Base-by-base conservation (phyloP, 1,284 basidiomycete species). In the Dichomitus squalens region DNA sequence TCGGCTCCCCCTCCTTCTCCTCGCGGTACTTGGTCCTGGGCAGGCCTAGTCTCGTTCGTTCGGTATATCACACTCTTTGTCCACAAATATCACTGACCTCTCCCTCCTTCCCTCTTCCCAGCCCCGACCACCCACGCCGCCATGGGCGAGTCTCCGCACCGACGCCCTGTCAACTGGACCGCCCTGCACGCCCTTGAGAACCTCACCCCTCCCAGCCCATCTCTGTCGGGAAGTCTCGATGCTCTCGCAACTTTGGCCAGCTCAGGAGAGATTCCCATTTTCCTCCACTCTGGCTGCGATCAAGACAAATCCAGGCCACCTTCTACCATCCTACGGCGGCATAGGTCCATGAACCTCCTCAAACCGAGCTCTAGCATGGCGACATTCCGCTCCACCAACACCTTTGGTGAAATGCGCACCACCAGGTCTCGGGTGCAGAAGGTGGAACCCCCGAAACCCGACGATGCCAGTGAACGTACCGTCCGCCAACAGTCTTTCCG, bases 191-290 rank as follows among this genome's bases (percentile, higher is more conserved):
- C 70, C 55, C 75, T 80, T 54, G 78, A 73, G 36, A 76, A 64
- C 25, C 68, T 84, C 35, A 66, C 69, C 4, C 79, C 78, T 9
- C 66, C 62, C 7, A 70, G 66, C 39, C 81, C 83, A 7, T 82
- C 84, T 9, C 79, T 83, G 2, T 74, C 80, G 31, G 67, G 79
- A 51, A 77, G 69, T 44, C 68, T 79, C n/a, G 73, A 73, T 49
- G 69, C 72, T 18, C 64, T 79, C 49, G 63, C 73, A 18, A 68
- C 73, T 49, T 67, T 75, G 5, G 76, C 71, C 58, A 82, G 79
- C 52, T 79, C 77, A 21, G 83, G 79, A 29, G 77, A 82, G 48
- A 84, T 88, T 46, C 84, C 84, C 7, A 76, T 87, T 40, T 69
- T 86, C 49, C 70, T 85, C 58, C 77, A 81, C 50, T 33, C 57